Base-by-base conservation (phyloP, 352 stramenopile genomes). In the Halophytophthora batemanensis region DNA sequence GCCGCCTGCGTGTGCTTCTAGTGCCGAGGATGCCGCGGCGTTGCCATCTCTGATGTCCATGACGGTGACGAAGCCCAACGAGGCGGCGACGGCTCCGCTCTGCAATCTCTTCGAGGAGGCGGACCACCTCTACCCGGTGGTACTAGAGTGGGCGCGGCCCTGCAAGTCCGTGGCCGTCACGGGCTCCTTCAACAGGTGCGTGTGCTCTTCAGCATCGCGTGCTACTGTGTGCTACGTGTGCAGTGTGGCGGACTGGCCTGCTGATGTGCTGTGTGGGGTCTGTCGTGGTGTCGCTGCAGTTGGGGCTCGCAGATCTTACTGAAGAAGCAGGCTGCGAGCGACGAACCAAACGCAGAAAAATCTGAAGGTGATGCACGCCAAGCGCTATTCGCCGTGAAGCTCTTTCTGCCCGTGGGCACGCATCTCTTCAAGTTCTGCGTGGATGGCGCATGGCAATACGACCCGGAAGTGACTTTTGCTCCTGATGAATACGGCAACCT, bases 401-500 rank as follows among this genome's bases (percentile, higher is more conserved):
- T 93, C 3, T 86, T 71, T 51, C 63, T 93, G 29, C 75, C 82
- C 13, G 56, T 74, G 33, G 82, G 82, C 33, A 78, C 74, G 28
- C 77, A 93, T 50, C 74, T 80, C 41, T 93, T 90, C 64, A 90
- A 88, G 53, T 93, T 78, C 46, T 87, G 76, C 45, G 72, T 90
- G 33, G 79, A 93, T 51, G 74, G 77, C 17, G 74, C 77, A 10
- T 93, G 82, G 81, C 81, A 91, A 39, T 93, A 93, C 62, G 80
- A 93, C 56, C 81, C 82, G 0, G 82, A 93, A 39, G 77, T 89
- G 28, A 71, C 78, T 2, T 93, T 93, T 55, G 82, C 82, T 2
- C 77, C 77, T 0, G 82, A 93, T 45, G 80, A 85, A 53, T 93
- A 90, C 51, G 82, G 82, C n/a, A 93, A 93, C 54, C 65, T 93